Evolutionary conservation across 2,329 filamentous ascomycete species (phyloP).

Genomic region (Aspergillus novoparasiticus): DNA sequence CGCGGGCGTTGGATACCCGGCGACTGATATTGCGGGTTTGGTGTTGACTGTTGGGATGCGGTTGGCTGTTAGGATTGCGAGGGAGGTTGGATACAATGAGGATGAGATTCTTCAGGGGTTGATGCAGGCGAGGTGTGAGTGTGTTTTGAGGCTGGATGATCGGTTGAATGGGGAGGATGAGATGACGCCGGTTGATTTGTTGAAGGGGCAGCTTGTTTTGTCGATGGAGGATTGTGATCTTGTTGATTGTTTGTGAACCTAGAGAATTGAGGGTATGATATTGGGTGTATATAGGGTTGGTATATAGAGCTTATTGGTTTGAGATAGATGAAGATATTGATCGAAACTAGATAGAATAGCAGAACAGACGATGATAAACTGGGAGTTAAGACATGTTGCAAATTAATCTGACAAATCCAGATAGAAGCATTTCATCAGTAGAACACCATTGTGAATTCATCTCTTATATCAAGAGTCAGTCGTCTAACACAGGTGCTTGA

Average conservation of each 20-base stretch:
- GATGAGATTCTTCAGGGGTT: background rate
- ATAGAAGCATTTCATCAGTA: background rate
- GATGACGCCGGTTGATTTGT: background rate
- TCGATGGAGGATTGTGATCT: background rate
- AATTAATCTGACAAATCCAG: background rate
- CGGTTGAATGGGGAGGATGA: background rate
- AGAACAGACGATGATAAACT: background rate
- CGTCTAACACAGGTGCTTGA: background rate
- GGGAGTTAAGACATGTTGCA: no score
- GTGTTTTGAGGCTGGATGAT: slow-evolving; percentile 7
- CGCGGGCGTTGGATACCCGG: slow-evolving; percentile 1
- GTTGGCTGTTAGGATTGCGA: background rate
- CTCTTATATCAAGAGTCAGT: background rate
- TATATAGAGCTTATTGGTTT: background rate
- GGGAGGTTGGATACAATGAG: background rate
- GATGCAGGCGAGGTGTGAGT: slow-evolving; percentile 1
- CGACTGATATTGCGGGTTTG: slow-evolving; percentile 1
- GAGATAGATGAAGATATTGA: background rate
- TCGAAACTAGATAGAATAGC: background rate
- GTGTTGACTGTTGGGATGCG: slow-evolving; percentile 1
- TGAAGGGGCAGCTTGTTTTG: background rate
- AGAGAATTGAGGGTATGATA: no score
- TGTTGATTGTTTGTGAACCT: background rate
- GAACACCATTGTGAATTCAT: background rate
- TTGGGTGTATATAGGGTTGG: background rate